Conservation (phyloP, 139 green algal species). For the Deuterostichococcus epilithicus region DNA sequence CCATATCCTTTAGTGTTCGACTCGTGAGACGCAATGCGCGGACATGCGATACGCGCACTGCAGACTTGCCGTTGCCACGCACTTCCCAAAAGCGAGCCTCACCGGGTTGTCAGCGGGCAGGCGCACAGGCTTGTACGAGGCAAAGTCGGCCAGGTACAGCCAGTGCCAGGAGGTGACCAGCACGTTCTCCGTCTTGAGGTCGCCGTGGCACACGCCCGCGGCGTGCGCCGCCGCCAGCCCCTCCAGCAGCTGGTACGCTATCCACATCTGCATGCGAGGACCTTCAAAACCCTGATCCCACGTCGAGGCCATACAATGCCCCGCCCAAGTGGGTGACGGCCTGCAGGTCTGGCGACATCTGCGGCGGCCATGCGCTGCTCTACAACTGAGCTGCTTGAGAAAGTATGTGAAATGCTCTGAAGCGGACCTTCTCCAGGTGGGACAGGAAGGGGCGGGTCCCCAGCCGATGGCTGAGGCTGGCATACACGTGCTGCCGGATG, state of each 20-base stretch:
- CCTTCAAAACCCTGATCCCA: too few relatives aligned
- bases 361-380: too few relatives aligned
- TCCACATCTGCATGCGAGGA: conserved; percentile 62
- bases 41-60: not conserved
- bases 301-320: too few relatives aligned
- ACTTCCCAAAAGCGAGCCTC: not conserved
- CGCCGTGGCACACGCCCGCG: conserved; percentile 80
- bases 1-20: not conserved
- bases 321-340: too few relatives aligned
- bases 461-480: conserved; percentile 86
- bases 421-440: conserved; percentile 77
- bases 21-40: not conserved
- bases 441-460: conserved; percentile 89
- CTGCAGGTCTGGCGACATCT: too few relatives aligned
- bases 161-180: conserved; percentile 92
- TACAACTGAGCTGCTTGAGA: too few relatives aligned
- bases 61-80: not conserved
- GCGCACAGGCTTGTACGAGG: conserved; percentile 86
- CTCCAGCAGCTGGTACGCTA: conserved; percentile 89
- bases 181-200: conserved; percentile 94
- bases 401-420: too few relatives aligned
- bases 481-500: conserved; percentile 81
- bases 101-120: conserved; percentile 93
- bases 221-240: conserved; percentile 70
- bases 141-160: conserved; percentile 88